Base-by-base conservation (phyloP, 345 rosid genomes). In the Schrenkiella parvula region DNA sequence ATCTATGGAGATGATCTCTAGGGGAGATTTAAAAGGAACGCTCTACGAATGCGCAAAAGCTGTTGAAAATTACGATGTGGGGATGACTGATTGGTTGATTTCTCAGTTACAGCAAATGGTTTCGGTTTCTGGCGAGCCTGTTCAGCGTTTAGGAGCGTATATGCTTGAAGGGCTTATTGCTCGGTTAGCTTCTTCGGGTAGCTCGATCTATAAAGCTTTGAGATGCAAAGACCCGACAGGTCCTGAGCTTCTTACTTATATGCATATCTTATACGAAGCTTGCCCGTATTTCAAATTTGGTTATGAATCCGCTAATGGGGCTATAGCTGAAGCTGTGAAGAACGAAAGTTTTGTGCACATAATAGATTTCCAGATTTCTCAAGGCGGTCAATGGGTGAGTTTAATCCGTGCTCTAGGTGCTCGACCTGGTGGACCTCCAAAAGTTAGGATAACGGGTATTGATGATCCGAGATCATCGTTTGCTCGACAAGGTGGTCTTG, bases 201-300 rank as follows among this genome's bases (percentile, higher is more conserved):
- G 97, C 64, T 80, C 87, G 1, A 95, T 95, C 71, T 95, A 88
- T 64, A 88, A 83, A 62, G 81, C 99, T 14, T 69, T 95, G 55
- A 84, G 87, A 80, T 95, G 99, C 85, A 89, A 83, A 81, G 97
- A 91, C 67, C 96, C 96, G 1, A 83, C 87, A 0, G 70, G 99
- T 79, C 78, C 77, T 44, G 89, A 91, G 31, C 90, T 95, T 65
- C 80, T 91, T 19, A 84, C 99, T 4, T 91, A 91, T 73, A 95
- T 91, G 99, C 96, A 89, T 57, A 57, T 86, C 70, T 86, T 95
- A 23, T 91, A 85, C 26, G 99, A 95, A 72, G 80, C 86, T 64
- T 95, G 99, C 73, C 99, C 99, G 0, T 89, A 95, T 75, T 91
- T 95, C 87, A 95, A 95, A 78, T 95, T 95, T 18, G 99, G 96